Evolutionary conservation across 73 alveolate genomes (phyloP).

Genomic region (Loxodes magnus): DNA sequence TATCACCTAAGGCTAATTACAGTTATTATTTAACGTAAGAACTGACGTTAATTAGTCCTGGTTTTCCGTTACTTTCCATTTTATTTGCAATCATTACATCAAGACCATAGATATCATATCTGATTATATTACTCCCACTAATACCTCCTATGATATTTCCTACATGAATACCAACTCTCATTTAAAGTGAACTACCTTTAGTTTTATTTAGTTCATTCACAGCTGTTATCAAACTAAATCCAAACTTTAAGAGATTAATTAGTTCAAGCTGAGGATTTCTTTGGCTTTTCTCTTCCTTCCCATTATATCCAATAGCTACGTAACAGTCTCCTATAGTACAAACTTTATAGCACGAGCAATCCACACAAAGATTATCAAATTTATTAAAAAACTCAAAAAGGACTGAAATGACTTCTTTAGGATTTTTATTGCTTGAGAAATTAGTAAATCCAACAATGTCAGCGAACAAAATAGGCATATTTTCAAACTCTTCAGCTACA

Average conservation of each 20-base stretch:
- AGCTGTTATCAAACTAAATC: constrained; percentile 86
- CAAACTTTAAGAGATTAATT: constrained; percentile 77
- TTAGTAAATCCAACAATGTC: constrained; percentile 79
- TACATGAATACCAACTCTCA: constrained; percentile 89
- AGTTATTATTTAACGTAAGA: no score
- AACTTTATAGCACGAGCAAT: constrained; percentile 77
- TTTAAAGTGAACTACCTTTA: constrained; percentile 51
- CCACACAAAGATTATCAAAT: constrained; percentile 84
- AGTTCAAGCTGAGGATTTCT: constrained; percentile 89
- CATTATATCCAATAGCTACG: constrained; percentile 86
- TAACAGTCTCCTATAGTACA: constrained; percentile 98
- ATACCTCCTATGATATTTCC: constrained; percentile 21
- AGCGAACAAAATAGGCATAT: constrained; percentile 85
- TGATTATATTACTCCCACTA: constrained; percentile 8
- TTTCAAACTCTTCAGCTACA: constrained; percentile 59
- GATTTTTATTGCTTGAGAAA: constrained; percentile 63
- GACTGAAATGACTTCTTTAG: constrained; percentile 82
- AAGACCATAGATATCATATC: constrained; percentile 16
- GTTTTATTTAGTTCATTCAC: constrained; percentile 62
- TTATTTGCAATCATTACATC: constrained; percentile 12
- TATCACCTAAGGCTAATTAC: no score
- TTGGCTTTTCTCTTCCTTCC: constrained; percentile 47
- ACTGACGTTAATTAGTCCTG: constrained; percentile 9
- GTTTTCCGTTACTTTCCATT: constrained; percentile 4
- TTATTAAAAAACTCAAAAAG: constrained; percentile 75